Conservation (phyloP, 1,284 basidiomycete species). For the Ustilago shanxiensis region DNA sequence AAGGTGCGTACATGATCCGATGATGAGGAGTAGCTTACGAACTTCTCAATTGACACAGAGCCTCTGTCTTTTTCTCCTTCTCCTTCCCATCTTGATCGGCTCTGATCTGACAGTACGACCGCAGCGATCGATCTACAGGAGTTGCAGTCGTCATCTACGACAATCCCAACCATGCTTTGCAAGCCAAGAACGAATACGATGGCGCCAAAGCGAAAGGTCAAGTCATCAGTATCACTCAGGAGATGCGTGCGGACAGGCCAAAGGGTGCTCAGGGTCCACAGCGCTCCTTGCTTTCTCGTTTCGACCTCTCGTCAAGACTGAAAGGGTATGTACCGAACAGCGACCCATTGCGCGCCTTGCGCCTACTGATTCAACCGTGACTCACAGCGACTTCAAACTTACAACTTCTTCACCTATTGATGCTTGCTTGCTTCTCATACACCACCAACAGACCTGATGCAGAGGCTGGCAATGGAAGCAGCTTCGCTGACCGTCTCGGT, state of each 20-base stretch:
- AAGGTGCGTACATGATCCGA: slow-evolving; percentile 76
- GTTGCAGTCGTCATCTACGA: slow-evolving; percentile 86
- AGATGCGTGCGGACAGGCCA: slow-evolving; percentile 45
- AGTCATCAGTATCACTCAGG: slow-evolving; percentile 58
- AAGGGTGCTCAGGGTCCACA: slow-evolving; percentile 9
- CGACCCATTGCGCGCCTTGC: background rate
- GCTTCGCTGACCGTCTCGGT: slow-evolving; percentile 43
- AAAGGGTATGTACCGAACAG: slow-evolving; percentile 26
- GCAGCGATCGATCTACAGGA: slow-evolving; percentile 91
- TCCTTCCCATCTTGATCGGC: too few relatives aligned
- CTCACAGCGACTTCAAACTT: background rate
- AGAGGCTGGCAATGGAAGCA: slow-evolving; percentile 1
- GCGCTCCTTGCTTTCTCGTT: slow-evolving; percentile 42
- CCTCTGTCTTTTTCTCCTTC: background rate
- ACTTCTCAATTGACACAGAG: background rate
- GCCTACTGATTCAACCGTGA: background rate
- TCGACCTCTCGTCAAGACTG: slow-evolving; percentile 48
- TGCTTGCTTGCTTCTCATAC: background rate
- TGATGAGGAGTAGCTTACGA: background rate
- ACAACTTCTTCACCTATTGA: too few relatives aligned
- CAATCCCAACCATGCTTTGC: slow-evolving; percentile 81
- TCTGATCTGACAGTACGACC: slow-evolving; percentile 90
- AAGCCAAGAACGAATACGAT: slow-evolving; percentile 87
- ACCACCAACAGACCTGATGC: slow-evolving; percentile 1
- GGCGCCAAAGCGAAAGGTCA: slow-evolving; percentile 86